Evolutionary conservation across 1,284 basidiomycete species (phyloP), one percentile per base, ranked within the genome.

Genomic region (Kalmanozyma brasiliensis): DNA sequence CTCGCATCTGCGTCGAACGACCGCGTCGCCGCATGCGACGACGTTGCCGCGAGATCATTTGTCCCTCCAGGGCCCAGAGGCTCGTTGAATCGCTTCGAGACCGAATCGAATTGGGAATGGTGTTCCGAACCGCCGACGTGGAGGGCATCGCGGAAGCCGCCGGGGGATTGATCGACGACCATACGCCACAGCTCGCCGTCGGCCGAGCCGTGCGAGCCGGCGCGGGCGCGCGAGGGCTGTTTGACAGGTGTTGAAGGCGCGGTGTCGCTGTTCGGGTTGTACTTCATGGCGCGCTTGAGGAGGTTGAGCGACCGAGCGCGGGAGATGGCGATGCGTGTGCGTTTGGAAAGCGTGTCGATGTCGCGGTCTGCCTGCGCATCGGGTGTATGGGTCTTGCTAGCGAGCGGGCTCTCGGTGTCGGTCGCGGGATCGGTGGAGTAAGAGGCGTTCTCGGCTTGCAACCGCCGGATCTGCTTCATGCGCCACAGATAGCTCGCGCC

Each of bases 401-500:
- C 33, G 8, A 13, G 19, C 1, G 29, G 11, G 9, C 24, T 16
- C 4, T 24, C 22, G n/a, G 34, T 16, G 7, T 8, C 2, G 13
- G 22, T 20, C 8, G 20, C 34, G 11, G 33, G 14, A n/a, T 16
- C 19, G 11, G 23, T 24, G 24, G 23, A n/a, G 2, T 19, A 33
- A 13, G 29, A n/a, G 14, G 22, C 40, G 11, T 49, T 33, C 23
- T 38, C 49, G 4, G 29, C 53, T 35, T 64, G 63, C 46, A 52
- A 17, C 5, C 53, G 36, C 1, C 66, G 51, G 24, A 78, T 62
- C 38, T 70, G 59, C 45, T 75, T 72, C 61, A 75, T 67, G 8
- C 77, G 64, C 73, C 65, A 77, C 19, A 79, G 53, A 36, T 74
- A 76, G 14, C 57, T 59, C 7, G 69, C 51, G 11, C 92, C 93